A percentile compares a stretch with the other conserved stretches of the same genome.
Evolutionary conservation across 2,329 filamentous ascomycete species (phyloP).

Genomic region (Botryosphaeria dothidea): DNA sequence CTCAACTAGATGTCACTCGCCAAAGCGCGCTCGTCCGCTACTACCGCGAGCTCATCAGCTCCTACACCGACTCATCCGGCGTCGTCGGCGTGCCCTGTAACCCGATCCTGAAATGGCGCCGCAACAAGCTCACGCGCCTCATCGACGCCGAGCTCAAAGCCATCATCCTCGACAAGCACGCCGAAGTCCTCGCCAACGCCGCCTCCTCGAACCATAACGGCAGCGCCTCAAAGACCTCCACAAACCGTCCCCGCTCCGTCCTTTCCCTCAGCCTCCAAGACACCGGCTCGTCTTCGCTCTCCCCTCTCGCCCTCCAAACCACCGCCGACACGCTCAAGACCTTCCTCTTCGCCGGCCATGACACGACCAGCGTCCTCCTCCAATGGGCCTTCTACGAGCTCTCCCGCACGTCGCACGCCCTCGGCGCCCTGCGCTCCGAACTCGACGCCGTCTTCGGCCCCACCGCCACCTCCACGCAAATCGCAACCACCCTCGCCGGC

Average conservation of each 20-base stretch:
- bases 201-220: neutral
- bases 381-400: conserved; percentile 24
- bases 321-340: conserved; percentile 26
- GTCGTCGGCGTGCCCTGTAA: neutral
- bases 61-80: conserved; percentile 1
- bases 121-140: conserved; percentile 19
- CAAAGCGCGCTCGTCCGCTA: conserved; percentile 12
- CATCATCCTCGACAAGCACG: conserved; percentile 23
- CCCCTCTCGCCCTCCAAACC: conserved; percentile 18
- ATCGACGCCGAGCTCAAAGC: conserved; percentile 23
- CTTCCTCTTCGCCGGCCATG: conserved; percentile 39
- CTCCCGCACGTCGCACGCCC: conserved; percentile 18
- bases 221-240: neutral
- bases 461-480: neutral
- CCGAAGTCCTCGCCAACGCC: conserved; percentile 14
- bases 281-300: conserved; percentile 16
- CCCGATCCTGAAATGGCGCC: neutral
- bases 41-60: conserved; percentile 19
- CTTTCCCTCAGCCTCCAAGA: conserved; percentile 5
- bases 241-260: conserved; percentile 8
- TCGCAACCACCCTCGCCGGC: neutral
- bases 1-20: neutral
- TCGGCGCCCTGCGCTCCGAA: conserved; percentile 28
- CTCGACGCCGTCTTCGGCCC: conserved; percentile 34
- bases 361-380: conserved; percentile 31